Base-by-base conservation (phyloP, 2,329 filamentous ascomycete genomes). In the Trichoderma polysporum region DNA sequence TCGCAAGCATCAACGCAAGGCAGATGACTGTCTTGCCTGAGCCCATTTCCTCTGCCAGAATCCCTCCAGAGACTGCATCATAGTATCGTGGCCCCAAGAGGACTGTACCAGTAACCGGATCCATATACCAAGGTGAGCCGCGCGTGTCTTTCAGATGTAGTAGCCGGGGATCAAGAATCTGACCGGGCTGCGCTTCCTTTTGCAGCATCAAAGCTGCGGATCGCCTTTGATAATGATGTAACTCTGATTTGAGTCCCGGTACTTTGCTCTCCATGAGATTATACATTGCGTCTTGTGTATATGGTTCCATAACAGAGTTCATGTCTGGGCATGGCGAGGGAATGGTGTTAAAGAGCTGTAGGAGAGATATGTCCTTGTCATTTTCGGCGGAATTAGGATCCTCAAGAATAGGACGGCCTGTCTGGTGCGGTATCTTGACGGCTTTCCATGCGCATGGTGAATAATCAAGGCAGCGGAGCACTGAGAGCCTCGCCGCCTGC, bases 11-110 rank as follows among this genome's bases (percentile, higher is more conserved):
- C 2, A 93, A 79, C 7, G 90, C 84, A 19, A 98, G 79, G 70
- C 91, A 94, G 12, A 97, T 97, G 29, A 97, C 79, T 0, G 94
- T 97, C 80, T 97, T 98, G 0, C 94, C 94, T 0, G 86, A 80
- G 6, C 90, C 90, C 91, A 94, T 94, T 70, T 91, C 90, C 74
- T 95, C 92, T 0, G 91, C 91, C 15, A 93, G 79, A 15, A 94
- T 90, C 2, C 93, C 94, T 37, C 94, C 93, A 67, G 85, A 84
- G 5, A 89, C 85, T 29, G 88, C 85, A 52, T 95, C 92, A 71
- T 94, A 97, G 67, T 86, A 86, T 2, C 85, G 84, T 12, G 91
- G 89, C n/a, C 90, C 86, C 39, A 82, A 82, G 0, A 91, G 75
- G 56, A 93, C 84, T 0, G 82, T 81, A 0, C 87, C 86, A 17